Evolutionary conservation across 2,329 filamentous ascomycete species (phyloP), one percentile per base, ranked within the genome.

Genomic region (Penicillium sp.): DNA sequence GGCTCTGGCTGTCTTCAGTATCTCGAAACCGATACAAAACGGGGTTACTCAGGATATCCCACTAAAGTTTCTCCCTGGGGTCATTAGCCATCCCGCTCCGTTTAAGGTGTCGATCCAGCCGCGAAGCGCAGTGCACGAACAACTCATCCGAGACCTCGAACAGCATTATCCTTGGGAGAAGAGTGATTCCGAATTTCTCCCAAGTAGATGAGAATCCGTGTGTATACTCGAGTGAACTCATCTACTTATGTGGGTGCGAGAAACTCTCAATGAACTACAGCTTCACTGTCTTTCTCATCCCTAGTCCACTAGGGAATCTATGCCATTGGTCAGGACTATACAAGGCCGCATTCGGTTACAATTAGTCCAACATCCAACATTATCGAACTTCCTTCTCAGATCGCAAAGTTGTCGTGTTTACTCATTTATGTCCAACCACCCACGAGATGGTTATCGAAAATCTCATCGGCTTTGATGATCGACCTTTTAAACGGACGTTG

Each of bases 111-210:
- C 48, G 5, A 71, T 79, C 17, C 69, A 57, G 54, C 74, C 76
- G 17, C 71, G 77, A 43, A 72, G 63, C 25, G 63, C 68, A 49
- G 57, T 54, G 53, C 72, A 76, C 58, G 69, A 63, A 56, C 50
- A 64, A 25, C 54, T 78, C 58, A 71, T 80, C 19, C 60, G 56
- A n/a, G 51, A 65, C 19, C 61, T 73, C 9, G 74, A 77, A 62
- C 35, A 68, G 33, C 58, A 71, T 27, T 71, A 75, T 64, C 76
- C 77, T 2, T 78, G 74, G 71, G 69, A 74, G 43, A 62, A 72
- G 49, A 77, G 75, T 49, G 75, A 79, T 67, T 72, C 74, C 4
- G 51, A 47, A n/a, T 43, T 21, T 23, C n/a, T 54, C 19, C 31
- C 21, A 8, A 29, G 23, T 29, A 49, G 46, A 37, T 25, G 3